Conservation (phyloP, 2,329 filamentous ascomycete genomes). For the Cadophora malorum region DNA sequence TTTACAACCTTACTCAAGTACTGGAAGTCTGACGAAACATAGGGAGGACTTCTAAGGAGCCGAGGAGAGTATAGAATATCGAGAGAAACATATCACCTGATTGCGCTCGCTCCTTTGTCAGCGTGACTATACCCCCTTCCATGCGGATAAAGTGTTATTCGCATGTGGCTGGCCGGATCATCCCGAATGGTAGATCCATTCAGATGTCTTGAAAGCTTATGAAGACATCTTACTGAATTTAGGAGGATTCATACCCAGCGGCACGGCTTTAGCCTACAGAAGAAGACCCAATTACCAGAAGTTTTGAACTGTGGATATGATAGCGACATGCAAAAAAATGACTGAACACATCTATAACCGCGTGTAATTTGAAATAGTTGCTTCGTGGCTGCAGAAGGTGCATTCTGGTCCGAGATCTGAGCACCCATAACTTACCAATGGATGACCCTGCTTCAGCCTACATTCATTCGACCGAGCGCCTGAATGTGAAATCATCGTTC, state of each 20-base stretch:
- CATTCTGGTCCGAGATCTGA: background rate
- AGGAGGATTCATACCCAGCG: conserved; percentile 2
- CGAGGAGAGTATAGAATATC: background rate
- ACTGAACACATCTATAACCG: background rate
- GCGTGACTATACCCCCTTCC: background rate
- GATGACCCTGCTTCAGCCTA: background rate
- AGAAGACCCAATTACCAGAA: conserved; percentile 29
- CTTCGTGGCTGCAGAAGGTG: conserved; percentile 6
- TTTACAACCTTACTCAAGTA: background rate
- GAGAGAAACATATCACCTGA: background rate
- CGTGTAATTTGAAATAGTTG: conserved; percentile 7
- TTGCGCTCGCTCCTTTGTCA: background rate
- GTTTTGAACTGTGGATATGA: conserved; percentile 25
- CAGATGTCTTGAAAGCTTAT: conserved; percentile 1
- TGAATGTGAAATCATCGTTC: conserved; percentile 37
- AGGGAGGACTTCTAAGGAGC: background rate
- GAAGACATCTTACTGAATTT: background rate
- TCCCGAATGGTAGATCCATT: background rate
- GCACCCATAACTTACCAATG: background rate
- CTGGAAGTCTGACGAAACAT: background rate
- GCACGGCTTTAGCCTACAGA: conserved; percentile 24
- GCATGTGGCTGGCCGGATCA: background rate
- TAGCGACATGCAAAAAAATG: conserved; percentile 34
- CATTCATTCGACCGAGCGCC: conserved; percentile 18
- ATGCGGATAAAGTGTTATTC: background rate